A percentile compares a stretch with the other conserved stretches of the same genome.
Conservation (phyloP, 163 green algal genomes). For the Chlamydomonas reinhardtii region DNA sequence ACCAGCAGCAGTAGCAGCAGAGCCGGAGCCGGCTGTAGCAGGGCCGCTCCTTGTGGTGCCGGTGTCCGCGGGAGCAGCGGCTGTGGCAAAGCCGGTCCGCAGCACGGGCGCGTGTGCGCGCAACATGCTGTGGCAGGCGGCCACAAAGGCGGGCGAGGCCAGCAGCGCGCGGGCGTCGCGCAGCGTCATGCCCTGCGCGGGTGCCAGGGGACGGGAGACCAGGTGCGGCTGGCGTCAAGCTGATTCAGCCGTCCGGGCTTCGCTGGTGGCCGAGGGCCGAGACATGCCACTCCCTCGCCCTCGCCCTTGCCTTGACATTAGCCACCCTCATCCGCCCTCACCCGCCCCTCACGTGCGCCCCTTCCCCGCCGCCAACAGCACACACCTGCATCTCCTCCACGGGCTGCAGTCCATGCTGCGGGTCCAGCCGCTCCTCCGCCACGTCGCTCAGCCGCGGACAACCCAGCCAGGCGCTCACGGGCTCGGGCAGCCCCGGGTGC, state of each 20-base stretch:
- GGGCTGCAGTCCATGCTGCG: slow-evolving; percentile 12
- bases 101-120: slow-evolving; percentile 34
- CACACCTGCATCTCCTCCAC: slow-evolving; percentile 41
- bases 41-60: not conserved
- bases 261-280: too few relatives aligned
- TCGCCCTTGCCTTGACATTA: too few relatives aligned
- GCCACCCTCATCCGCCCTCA: too few relatives aligned
- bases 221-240: too few relatives aligned
- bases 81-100: not conserved
- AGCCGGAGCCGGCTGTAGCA: not conserved
- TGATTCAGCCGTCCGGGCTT: too few relatives aligned
- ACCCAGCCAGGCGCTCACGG: slow-evolving; percentile 45
- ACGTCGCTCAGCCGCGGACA: slow-evolving; percentile 53
- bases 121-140: slow-evolving; percentile 34
- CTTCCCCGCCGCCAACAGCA: too few relatives aligned
- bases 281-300: too few relatives aligned
- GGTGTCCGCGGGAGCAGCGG: not conserved
- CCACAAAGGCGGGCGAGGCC: slow-evolving; percentile 23
- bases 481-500: slow-evolving; percentile 57
- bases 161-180: slow-evolving; percentile 27
- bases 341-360: too few relatives aligned
- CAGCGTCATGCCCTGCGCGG: slow-evolving; percentile 32
- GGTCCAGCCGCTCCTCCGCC: slow-evolving; percentile 67
- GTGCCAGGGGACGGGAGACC: too few relatives aligned
- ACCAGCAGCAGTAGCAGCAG: not conserved